A percentile compares a stretch with the other conserved stretches of the same genome.
Evolutionary conservation across 2,329 filamentous ascomycete genomes (phyloP).

Genomic region (Colletotrichum euphorbiae): DNA sequence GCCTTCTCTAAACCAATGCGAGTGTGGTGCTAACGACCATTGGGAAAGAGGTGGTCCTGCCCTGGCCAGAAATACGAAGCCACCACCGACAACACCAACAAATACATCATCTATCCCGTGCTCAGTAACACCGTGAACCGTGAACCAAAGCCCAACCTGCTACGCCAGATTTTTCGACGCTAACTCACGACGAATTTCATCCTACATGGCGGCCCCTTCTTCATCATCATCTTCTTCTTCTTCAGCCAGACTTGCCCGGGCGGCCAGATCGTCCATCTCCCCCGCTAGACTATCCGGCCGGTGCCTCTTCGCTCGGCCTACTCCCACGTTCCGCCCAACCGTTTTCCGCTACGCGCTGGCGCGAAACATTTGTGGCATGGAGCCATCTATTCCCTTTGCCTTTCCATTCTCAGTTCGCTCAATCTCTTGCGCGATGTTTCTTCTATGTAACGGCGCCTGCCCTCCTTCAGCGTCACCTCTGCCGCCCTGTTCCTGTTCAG

Average conservation of each 20-base stretch:
- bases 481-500: background rate
- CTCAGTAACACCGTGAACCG: background rate
- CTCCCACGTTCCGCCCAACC: slow-evolving; percentile 9
- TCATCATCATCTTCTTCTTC: background rate
- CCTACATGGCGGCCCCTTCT: background rate
- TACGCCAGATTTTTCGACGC: background rate
- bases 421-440: slow-evolving; percentile 6
- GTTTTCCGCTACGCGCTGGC: slow-evolving; percentile 2
- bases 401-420: background rate
- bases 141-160: slow-evolving; percentile 2
- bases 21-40: background rate
- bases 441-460: slow-evolving; percentile 28
- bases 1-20: slow-evolving; percentile 17
- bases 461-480: background rate
- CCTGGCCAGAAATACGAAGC: slow-evolving; percentile 34
- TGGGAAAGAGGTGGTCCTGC: slow-evolving; percentile 7
- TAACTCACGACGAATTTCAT: background rate
- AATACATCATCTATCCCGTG: background rate
- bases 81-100: background rate
- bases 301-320: slow-evolving; percentile 24
- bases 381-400: slow-evolving; percentile 6
- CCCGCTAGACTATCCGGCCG: slow-evolving; percentile 20
- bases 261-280: slow-evolving; percentile 31
- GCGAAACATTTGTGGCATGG: slow-evolving; percentile 9
- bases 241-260: slow-evolving; percentile 19